These are phyloP conservation scores for Fusarium xyrophilum DNA, from an alignment of 2,329 filamentous ascomycete genomes.

Conservation along the genomic window DNA sequence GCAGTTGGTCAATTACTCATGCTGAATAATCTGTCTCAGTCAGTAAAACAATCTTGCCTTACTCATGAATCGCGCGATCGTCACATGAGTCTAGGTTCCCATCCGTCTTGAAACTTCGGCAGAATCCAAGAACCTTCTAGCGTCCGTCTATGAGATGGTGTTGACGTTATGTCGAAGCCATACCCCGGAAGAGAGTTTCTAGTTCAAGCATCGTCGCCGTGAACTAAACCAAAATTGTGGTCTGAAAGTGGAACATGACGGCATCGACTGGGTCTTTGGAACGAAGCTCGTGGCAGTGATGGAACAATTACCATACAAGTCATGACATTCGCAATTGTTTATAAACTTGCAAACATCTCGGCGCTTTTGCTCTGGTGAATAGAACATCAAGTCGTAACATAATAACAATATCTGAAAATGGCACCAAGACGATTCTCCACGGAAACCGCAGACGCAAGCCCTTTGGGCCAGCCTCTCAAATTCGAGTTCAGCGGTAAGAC, in stretches of 20 bases:
- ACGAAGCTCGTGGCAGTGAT: neutral
- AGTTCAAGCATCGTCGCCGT: neutral
- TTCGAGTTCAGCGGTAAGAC: constrained; percentile 61
- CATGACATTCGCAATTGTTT: constrained; percentile 1
- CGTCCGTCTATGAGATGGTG: neutral
- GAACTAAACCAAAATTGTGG: constrained; percentile 5
- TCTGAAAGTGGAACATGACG: constrained; percentile 20
- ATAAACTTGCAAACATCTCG: neutral
- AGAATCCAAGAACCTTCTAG: constrained; percentile 1
- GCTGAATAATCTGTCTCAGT: constrained; percentile 3
- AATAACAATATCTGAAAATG: neutral
- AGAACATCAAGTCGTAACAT: neutral
- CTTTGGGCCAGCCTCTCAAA: constrained; percentile 54
- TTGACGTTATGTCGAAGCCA: neutral
- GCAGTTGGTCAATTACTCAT: neutral
- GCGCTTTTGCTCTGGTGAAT: fast-evolving
- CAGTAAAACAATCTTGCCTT: too few species aligned
- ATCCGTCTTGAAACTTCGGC: neutral
- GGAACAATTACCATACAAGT: neutral
- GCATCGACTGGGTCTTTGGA: neutral
- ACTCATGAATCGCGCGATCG: neutral
- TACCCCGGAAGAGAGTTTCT: neutral
- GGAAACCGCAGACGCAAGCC: constrained; percentile 10
- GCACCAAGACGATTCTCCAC: constrained; percentile 9
- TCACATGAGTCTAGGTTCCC: neutral